phyloP scores from a whole-genome alignment of 768 basidiomycete genomes.

The Porphyrellus cyaneotinctus region DNA sequence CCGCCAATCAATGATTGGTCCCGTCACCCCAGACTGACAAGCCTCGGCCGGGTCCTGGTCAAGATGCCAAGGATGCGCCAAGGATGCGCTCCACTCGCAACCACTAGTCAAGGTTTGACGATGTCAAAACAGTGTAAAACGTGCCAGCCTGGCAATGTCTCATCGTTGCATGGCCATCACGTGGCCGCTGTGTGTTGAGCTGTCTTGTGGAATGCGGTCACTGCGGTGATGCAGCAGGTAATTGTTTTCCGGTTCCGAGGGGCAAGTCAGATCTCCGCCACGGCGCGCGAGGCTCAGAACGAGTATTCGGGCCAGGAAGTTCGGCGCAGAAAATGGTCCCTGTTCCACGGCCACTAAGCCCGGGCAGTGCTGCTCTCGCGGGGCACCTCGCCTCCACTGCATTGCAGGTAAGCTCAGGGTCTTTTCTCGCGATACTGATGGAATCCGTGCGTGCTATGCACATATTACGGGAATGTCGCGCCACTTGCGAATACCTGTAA shows the following conservation, averaged over 20 bases:
- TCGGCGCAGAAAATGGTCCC: slow-evolving; percentile 1
- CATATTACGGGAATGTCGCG: slow-evolving; percentile 4
- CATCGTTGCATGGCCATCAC: slow-evolving; percentile 13
- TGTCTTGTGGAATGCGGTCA: slow-evolving; percentile 2
- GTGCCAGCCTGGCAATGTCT: not conserved
- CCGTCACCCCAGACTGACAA: slow-evolving; percentile 6
- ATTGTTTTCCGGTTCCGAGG: slow-evolving; percentile 24
- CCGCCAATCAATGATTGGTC: not conserved
- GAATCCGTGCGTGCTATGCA: not conserved
- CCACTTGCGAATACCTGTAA: slow-evolving; percentile 18
- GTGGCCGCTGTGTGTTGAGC: not conserved
- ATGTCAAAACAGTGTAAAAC: slow-evolving; percentile 7
- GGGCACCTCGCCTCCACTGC: slow-evolving; percentile 19
- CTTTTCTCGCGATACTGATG: slow-evolving; percentile 3
- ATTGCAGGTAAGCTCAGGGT: slow-evolving; percentile 12
- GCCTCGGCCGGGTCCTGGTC: not conserved
- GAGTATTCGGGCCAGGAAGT: slow-evolving; percentile 7
- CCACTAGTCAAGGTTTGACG: too few species aligned
- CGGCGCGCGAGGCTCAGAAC: slow-evolving; percentile 1
- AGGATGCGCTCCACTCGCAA: too few species aligned
- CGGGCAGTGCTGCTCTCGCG: slow-evolving; percentile 9
- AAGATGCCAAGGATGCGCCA: not conserved
- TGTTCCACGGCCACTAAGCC: slow-evolving; percentile 1
- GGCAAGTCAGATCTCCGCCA: slow-evolving; percentile 12
- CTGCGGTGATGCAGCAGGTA: not conserved